phyloP scores from a whole-genome alignment of 805 yeast species.

The Wickerhamiella spandovensis region DNA sequence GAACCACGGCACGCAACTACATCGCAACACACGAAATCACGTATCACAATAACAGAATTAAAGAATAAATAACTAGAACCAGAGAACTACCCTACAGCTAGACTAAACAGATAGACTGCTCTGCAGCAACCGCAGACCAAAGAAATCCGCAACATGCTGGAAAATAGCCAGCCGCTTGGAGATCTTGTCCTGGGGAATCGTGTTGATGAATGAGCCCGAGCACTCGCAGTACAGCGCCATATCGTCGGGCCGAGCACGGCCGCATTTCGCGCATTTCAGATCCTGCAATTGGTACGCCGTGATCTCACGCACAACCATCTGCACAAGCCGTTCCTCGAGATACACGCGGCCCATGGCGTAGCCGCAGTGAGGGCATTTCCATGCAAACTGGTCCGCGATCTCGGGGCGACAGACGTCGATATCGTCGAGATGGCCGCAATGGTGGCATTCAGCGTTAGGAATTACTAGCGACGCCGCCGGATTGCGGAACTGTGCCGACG shows the following conservation, averaged over 20 bases:
- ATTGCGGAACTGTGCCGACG: conserved; percentile 54
- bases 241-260: conserved; percentile 48
- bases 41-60: too few species aligned
- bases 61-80: too few species aligned
- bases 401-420: conserved; percentile 59
- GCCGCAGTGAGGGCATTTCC: conserved; percentile 37
- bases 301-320: conserved; percentile 41
- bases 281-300: conserved; percentile 68
- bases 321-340: conserved; percentile 68
- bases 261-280: conserved; percentile 66
- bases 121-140: conserved; percentile 42
- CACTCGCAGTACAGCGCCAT: conserved; percentile 69
- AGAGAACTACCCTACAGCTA: too few species aligned
- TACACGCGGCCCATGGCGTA: conserved; percentile 49
- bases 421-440: conserved; percentile 62
- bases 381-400: conserved; percentile 40
- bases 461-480: conserved; percentile 62
- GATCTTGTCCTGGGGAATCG: conserved; percentile 35
- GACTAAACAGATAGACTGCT: conserved; percentile 10
- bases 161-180: conserved; percentile 35
- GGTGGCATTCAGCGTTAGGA: conserved; percentile 60
- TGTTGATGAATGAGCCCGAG: conserved; percentile 54
- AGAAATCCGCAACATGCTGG: conserved; percentile 43
- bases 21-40: too few species aligned
- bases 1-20: too few species aligned